Percentiles rank a stretch among this genome's conserved stretches.
Evolutionary conservation across 2,329 filamentous ascomycete species (phyloP).

Genomic region (Fusarium anthophilum): DNA sequence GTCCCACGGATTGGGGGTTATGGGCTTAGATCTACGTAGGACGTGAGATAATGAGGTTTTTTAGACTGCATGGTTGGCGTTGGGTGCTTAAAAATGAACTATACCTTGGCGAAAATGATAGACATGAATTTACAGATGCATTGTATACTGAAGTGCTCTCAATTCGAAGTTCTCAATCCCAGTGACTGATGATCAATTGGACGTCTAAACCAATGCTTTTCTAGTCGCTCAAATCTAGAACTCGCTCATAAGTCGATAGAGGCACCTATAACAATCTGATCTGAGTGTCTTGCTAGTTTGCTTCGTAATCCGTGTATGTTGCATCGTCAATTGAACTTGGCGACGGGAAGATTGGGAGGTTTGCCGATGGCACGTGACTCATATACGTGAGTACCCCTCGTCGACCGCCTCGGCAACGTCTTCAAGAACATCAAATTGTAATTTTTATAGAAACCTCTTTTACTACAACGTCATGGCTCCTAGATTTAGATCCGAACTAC

Average conservation of each 20-base stretch:
- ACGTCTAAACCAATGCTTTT: too few species aligned
- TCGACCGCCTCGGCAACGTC: not conserved
- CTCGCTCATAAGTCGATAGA: too few species aligned
- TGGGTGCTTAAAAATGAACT: constrained; percentile 29
- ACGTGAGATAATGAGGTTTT: constrained; percentile 28
- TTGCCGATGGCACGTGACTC: not conserved
- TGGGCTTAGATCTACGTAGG: constrained; percentile 27
- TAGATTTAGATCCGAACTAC: too few species aligned
- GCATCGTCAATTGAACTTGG: not conserved
- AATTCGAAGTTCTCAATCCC: constrained; percentile 1
- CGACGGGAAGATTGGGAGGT: not conserved
- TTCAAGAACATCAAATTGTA: not conserved
- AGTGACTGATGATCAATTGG: not conserved
- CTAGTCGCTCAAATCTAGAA: too few species aligned
- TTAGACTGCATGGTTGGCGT: constrained; percentile 30
- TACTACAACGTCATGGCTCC: not conserved
- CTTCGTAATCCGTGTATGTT: too few species aligned
- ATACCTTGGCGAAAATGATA: constrained; percentile 29
- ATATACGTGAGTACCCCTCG: not conserved
- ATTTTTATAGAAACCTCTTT: not conserved
- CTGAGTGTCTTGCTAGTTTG: not conserved
- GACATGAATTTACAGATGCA: constrained; percentile 18
- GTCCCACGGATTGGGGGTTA: not conserved
- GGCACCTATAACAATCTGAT: too few species aligned
- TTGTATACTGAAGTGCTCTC: constrained; percentile 28